Evolutionary conservation across 1,139 yeast species (phyloP), one percentile per base, ranked within the genome.

Genomic region (Nakaseomyces sp.): DNA sequence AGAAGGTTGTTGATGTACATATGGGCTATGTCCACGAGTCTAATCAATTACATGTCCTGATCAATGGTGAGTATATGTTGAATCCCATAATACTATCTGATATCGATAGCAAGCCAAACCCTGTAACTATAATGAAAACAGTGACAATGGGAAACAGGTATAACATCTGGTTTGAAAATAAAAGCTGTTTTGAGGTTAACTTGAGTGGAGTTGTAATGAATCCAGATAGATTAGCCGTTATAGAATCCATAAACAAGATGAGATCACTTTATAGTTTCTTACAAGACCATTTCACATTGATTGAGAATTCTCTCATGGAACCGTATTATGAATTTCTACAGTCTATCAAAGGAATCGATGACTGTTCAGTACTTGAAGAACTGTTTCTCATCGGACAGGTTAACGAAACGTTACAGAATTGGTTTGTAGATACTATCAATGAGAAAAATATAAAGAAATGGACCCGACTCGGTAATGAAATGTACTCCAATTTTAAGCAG

Each of bases 401-500:
- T 1, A 30, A 49, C 7, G 42, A 42, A 7, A 65, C 67, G 3
- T 61, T 76, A 3, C 65, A 64, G 41, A 67, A 67, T 18, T 76
- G 81, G 81, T 49, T 75, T 8, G 67, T 69, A 16, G 71, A 71
- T 33, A 61, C 69, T 20, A 67, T 84, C 33, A 88, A 86, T 1
- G 91, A 84, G 49, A 67, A 85, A 48, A 88, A 87, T 10, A 61
- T 77, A 37, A 79, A 76, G 50, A 70, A 76, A 52, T 74, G 89
- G 74, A 63, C 65, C 9, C 74, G 72, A 45, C 48, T 72, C 18
- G 81, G 83, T 0, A 67, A 43, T 1, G 50, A 47, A 12, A 44
- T 52, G 33, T 55, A 55, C 36, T 47, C 53, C 24, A 55, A 53
- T 30, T 40, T 48, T 16, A 45, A 42, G n/a, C 56, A 58, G 41